Percentiles rank a stretch among this genome's conserved stretches.
Evolutionary conservation across 371 early-diverging fungal species (phyloP).

Genomic region (Blakeslea trispora): DNA sequence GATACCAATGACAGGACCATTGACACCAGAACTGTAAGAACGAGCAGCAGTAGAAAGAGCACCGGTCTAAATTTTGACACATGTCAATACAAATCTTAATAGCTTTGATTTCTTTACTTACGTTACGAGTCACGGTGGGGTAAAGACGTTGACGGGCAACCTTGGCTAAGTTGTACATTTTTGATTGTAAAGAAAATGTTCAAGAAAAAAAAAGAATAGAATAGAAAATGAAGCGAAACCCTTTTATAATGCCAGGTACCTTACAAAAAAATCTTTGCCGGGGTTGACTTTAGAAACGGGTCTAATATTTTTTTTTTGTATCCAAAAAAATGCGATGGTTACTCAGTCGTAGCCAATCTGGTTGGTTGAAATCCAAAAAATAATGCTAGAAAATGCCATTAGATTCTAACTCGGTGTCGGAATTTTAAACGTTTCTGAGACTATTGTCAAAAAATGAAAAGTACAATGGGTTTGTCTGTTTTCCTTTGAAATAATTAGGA

Average conservation of each 20-base stretch:
- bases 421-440: not conserved
- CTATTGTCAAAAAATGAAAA: too few species aligned
- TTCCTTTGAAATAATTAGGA: too few species aligned
- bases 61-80: conserved; percentile 21
- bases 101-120: conserved; percentile 13
- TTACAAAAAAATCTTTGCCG: conserved; percentile 29
- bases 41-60: conserved; percentile 33
- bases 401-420: not conserved
- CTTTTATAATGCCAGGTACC: conserved; percentile 31
- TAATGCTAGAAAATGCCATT: conserved; percentile 6
- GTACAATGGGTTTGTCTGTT: too few species aligned
- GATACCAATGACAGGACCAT: conserved; percentile 94
- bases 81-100: not conserved
- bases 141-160: conserved; percentile 36
- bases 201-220: conserved; percentile 14
- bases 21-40: conserved; percentile 70
- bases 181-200: conserved; percentile 3
- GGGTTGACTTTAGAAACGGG: conserved; percentile 21
- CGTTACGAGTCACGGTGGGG: conserved; percentile 36
- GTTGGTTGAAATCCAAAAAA: not conserved
- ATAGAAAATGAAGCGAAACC: conserved; percentile 1
- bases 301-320: conserved; percentile 14
- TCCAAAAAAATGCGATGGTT: not conserved
- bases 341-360: not conserved
- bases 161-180: conserved; percentile 49